Conservation (phyloP, 2,329 filamentous ascomycete genomes). For the Beauveria scarabaeidicola region DNA sequence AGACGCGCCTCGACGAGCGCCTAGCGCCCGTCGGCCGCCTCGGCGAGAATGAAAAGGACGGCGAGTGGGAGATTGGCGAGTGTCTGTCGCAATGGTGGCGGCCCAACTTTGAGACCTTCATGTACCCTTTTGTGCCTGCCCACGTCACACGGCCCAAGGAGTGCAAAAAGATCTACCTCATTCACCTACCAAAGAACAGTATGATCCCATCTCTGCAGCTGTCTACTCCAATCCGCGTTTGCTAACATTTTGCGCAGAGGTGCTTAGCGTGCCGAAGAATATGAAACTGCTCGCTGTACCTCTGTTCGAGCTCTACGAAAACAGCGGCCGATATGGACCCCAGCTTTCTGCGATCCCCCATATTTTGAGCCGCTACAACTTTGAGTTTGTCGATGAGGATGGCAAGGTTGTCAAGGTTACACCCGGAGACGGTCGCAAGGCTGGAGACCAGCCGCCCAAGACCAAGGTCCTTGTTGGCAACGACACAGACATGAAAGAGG, state of each 20-base stretch:
- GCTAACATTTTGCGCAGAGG: constrained; percentile 47
- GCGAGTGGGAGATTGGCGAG: constrained; percentile 88
- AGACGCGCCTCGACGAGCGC: constrained; percentile 81
- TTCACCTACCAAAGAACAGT: constrained; percentile 89
- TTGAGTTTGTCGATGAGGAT: constrained; percentile 92
- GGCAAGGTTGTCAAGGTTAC: constrained; percentile 81
- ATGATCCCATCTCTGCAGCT: constrained; percentile 25
- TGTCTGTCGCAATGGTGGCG: constrained; percentile 98
- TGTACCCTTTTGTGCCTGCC: constrained; percentile 96
- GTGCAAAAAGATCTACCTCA: constrained; percentile 98
- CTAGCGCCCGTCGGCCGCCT: constrained; percentile 84
- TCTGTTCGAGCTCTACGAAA: constrained; percentile 96
- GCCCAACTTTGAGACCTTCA: constrained; percentile 98
- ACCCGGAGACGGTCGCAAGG: constrained; percentile 53
- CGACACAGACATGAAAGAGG: constrained; percentile 53
- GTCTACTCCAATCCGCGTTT: not conserved
- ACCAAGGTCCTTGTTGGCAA: constrained; percentile 57
- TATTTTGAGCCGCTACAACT: constrained; percentile 89
- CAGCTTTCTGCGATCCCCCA: constrained; percentile 96
- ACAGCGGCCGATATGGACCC: constrained; percentile 87
- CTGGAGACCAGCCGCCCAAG: constrained; percentile 52
- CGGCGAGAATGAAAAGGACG: constrained; percentile 75
- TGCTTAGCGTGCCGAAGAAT: constrained; percentile 95
- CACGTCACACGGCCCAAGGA: constrained; percentile 96
- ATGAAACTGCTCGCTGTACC: constrained; percentile 98